Base-by-base conservation (phyloP, 495 filamentous ascomycete species). In the Xylaria nigripes region DNA sequence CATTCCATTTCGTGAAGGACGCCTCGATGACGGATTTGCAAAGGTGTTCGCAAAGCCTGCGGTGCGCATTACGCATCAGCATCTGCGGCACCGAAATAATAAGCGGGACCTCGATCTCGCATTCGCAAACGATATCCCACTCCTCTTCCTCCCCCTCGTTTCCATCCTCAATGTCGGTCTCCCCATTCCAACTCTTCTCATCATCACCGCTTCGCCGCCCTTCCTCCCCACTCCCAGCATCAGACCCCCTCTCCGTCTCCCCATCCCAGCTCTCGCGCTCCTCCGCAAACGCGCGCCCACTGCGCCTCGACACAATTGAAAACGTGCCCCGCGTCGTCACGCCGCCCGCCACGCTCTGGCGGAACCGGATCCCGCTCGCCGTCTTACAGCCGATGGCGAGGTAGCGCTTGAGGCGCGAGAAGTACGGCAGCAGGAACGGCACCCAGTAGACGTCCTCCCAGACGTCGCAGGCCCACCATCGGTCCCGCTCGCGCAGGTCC, bases 391-490 rank as follows among this genome's bases (percentile, higher is more conserved):
- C 51, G 32, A 54, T 23, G 24, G 51, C 51, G 32, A 54, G 51
- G 9, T 48, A 54, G 34, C 45, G 51, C 42, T 54, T 54, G 12
- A 54, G 34, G 16, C 51, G 51, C 24, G 51, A 54, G 51, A 54
- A 54, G 24, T 54, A 54, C 55, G 3, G 62, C 47, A 6, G 64
- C 10, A 68, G 47, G 50, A 67, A 67, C 1, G 69, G 68, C n/a
- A 72, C 61, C 49, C 71, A 59, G 54, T 69, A 66, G 38, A 73
- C 63, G 43, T 61, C 63, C 47, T 73, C 70, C 56, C 57, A 56
- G 49, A 72, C 62, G 46, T 65, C 49, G 51, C 66, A 71, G 42
- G 61, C 58, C 51, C 51, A 54, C 51, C 51, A 54, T 9, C 24
- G 19, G 32, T 19, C 16, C 8, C 24, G 19, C 15, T n/a, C 8